Conservation (phyloP, 306 rosid genomes). For the Lablab purpureus region DNA sequence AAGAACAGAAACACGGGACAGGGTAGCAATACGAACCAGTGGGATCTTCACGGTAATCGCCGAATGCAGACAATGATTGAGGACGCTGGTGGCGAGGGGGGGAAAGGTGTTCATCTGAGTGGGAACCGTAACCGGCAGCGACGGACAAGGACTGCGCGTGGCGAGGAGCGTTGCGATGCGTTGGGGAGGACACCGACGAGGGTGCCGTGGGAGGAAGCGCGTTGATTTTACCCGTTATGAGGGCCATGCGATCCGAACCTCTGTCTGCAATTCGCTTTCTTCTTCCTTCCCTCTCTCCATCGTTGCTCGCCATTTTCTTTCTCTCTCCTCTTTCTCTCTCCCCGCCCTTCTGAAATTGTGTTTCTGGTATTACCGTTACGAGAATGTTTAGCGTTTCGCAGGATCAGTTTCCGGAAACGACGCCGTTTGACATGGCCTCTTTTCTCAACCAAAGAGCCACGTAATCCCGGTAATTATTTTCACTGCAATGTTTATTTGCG, state of each 20-base stretch:
- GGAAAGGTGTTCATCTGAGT: not conserved
- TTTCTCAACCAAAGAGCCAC: conserved; percentile 16
- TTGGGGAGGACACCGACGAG: conserved; percentile 47
- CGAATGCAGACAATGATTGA: conserved; percentile 41
- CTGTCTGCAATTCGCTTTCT: conserved; percentile 64
- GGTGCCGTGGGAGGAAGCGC: conserved; percentile 54
- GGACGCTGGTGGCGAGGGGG: conserved; percentile 39
- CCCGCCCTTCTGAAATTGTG: conserved; percentile 9
- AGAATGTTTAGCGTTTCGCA: conserved; percentile 9
- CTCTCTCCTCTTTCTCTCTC: not conserved
- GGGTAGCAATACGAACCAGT: not conserved
- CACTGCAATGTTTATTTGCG: too few species aligned
- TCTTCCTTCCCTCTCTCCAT: conserved; percentile 45
- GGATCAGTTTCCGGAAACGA: conserved; percentile 21
- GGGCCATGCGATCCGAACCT: conserved; percentile 75
- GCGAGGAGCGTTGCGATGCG: conserved; percentile 15
- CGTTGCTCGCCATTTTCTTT: conserved; percentile 47
- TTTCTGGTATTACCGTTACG: conserved; percentile 51
- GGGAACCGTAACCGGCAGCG: not conserved
- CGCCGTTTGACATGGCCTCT: conserved; percentile 39
- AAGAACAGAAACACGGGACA: not conserved
- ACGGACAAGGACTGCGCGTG: conserved; percentile 31
- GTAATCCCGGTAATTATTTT: not conserved
- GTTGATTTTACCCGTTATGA: conserved; percentile 63
- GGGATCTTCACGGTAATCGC: not conserved